Evolutionary conservation across 192 early-diverging fungal genomes (phyloP), one percentile per base, ranked within the genome.

Genomic region (Podila verticillata): DNA sequence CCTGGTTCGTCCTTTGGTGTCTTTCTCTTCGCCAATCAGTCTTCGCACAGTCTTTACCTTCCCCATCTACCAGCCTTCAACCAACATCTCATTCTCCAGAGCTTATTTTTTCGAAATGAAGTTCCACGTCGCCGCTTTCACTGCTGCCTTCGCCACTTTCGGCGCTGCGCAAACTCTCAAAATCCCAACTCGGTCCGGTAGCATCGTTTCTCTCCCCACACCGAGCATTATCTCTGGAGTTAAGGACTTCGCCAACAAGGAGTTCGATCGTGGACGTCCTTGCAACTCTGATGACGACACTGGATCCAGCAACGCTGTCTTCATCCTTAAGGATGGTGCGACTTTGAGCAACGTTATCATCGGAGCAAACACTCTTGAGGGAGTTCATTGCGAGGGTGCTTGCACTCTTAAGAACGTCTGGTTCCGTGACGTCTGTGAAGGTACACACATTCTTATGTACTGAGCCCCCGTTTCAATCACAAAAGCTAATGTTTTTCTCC

Each of bases 361-460:
- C 61, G 61, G 61, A 63, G 61, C 61, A 4, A 63, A 63, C 61
- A 1, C 61, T 39, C 61, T 63, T 26, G 61, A 63, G 34, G 61
- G 61, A 7, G 61, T 63, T 44, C 61, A 63, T 44, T 63, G 61
- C 61, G 61, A 63, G 32, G 61, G 61, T 6, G 61, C 61, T 26
- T 63, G 61, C 36, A 63, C 61, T 63, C 61, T 63, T 44, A 63
- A 63, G 61, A 63, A 63, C 34, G 61, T 63, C 61, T 63, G 61
- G 61, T 63, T 63, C 61, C 61, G 61, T 34, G 61, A 63, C 24
- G 61, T 63, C 61, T 63, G 61, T 34, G 61, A 63, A 63, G 61
- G 61, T 63, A 15, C 28, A 59, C 26, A 59, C 57, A 31, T 59
- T 59, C 0, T 59, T 28, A 30, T 59, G 28, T 19, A 59, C 57